Percentiles rank a stretch among this genome's conserved stretches.
Conservation (phyloP, 371 early-diverging fungal genomes). For the Syncephalis plumigaleata region DNA sequence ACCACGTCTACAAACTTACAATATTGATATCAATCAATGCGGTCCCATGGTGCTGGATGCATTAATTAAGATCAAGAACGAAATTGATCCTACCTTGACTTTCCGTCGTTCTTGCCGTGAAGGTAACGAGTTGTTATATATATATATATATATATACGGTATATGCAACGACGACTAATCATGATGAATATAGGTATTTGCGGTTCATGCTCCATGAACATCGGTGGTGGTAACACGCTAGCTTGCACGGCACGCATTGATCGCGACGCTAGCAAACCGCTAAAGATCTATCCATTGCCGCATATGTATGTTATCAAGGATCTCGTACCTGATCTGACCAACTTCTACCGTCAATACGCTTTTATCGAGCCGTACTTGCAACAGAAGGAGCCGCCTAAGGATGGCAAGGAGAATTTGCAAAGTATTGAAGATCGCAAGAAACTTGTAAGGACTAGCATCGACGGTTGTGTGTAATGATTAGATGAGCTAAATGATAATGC, state of each 20-base stretch:
- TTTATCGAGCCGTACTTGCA: conserved; percentile 87
- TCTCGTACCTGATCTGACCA: conserved; percentile 79
- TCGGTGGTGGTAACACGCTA: conserved; percentile 82
- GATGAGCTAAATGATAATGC: no score
- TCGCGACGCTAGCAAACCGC: conserved; percentile 33
- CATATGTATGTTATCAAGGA: conserved; percentile 86
- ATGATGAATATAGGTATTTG: conserved; percentile 41
- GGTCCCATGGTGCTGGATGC: conserved; percentile 95
- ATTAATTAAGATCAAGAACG: conserved; percentile 90
- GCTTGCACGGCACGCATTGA: conserved; percentile 85
- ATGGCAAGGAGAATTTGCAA: conserved; percentile 74
- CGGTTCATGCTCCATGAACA: conserved; percentile 96
- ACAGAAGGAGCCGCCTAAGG: conserved; percentile 51
- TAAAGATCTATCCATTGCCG: conserved; percentile 90
- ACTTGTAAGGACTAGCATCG: conserved; percentile 28
- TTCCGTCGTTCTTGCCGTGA: conserved; percentile 48
- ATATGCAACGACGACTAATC: conserved; percentile 1
- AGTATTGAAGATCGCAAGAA: conserved; percentile 87
- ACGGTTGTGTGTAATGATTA: neutral
- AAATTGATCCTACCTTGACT: conserved; percentile 81
- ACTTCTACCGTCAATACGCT: conserved; percentile 95
- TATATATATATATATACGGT: neutral
- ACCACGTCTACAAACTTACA: conserved; percentile 74
- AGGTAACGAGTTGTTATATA: conserved; percentile 12
- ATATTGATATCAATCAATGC: conserved; percentile 74